Base-by-base conservation (phyloP, 2,329 filamentous ascomycete species). In the Penicillium sp. region DNA sequence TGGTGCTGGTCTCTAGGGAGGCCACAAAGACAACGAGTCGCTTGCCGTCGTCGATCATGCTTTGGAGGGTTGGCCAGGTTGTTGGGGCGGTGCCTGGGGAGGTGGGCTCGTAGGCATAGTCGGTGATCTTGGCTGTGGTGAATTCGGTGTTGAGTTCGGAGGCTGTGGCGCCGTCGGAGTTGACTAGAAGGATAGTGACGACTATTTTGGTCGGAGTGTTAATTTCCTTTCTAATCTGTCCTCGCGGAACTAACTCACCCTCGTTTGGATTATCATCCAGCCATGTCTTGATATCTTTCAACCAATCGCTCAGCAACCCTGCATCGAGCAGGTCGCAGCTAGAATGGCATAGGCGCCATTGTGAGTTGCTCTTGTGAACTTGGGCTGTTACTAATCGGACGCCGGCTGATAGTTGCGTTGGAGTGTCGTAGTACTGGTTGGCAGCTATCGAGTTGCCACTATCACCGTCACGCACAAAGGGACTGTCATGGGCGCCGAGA, bases 371-470 rank as follows among this genome's bases (percentile, higher is more conserved):
- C 62, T 83, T 76, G 75, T 92, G 89, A 1, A 91, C 84, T 72
- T 92, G 89, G 0, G 81, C 85, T 56, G 88, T 84, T 15, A 93
- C 80, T 39, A 92, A 75, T 16, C 89, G 83, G 32, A 93, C 79
- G 18, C 89, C 89, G 5, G 87, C 84, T 52, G 85, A 81, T 50
- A 92, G 81, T 54, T 90, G 88, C 6, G 81, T 75, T 3, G 86
- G 89, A 7, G 86, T 86, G 71, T 91, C 88, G 73, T 82, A 86
- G 75, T 73, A 90, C 73, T 92, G 89, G 70, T 91, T 89, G 6
- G 87, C 88, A 2, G 85, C 82, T 3, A 85, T 72, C 27, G 84
- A 85, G 70, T 86, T 83, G 57, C 75, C 77, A 1, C 84, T 87
- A 52, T 79, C 80, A 27, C 75, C 70, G 65, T 90, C 86, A 47